These are phyloP conservation scores for Cryptosporidium sp. DNA, from an alignment of 169 alveolate genomes.

Conservation along the genomic window DNA sequence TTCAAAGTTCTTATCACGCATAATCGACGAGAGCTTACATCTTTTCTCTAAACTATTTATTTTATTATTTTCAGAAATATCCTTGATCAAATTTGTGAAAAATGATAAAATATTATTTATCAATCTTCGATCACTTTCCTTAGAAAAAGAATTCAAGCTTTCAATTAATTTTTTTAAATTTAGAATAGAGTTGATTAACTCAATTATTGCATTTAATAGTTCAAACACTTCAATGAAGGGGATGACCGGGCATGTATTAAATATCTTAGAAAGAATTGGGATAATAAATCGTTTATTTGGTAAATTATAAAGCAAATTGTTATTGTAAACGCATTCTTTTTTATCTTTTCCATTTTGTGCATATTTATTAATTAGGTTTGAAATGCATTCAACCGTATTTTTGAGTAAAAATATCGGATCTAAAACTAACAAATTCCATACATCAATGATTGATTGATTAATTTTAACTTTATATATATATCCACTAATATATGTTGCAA, in stretches of 20 bases:
- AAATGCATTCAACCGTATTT: conserved; percentile 17
- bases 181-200: conserved; percentile 5
- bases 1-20: neutral
- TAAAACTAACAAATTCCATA: conserved; percentile 26
- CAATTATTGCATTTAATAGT: neutral
- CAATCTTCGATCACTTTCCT: neutral
- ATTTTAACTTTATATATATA: conserved; percentile 21
- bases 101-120: neutral
- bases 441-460: conserved; percentile 19
- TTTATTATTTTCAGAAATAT: conserved; percentile 14
- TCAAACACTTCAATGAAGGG: conserved; percentile 37
- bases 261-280: conserved; percentile 29
- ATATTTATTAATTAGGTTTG: neutral
- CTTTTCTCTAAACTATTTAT: neutral
- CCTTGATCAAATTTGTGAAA: neutral
- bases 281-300: conserved; percentile 19
- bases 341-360: neutral
- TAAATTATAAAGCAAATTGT: neutral
- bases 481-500: conserved; percentile 37
- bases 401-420: conserved; percentile 15
- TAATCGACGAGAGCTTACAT: neutral
- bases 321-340: conserved; percentile 5
- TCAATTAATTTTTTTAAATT: conserved; percentile 11
- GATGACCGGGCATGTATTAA: conserved; percentile 34
- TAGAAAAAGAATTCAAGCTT: neutral